A percentile compares a stretch with the other conserved stretches of the same genome.
Evolutionary conservation across 371 early-diverging fungal species (phyloP).

Genomic region (Mortierella sp.): DNA sequence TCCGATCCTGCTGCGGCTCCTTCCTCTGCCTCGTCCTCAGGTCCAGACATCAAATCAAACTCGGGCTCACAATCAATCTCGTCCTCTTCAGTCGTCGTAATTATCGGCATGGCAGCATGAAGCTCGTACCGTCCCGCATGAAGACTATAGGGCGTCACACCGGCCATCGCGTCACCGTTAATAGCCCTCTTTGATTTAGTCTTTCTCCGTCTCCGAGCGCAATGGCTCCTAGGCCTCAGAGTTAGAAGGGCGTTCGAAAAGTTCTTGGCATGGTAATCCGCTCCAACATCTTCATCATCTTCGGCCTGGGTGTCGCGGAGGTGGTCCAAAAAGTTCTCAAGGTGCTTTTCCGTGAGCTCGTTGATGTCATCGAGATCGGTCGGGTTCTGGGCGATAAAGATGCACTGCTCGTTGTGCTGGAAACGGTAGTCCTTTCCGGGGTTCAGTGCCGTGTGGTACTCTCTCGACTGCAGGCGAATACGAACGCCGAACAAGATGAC

Average conservation of each 20-base stretch:
- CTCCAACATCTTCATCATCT: constrained; percentile 30
- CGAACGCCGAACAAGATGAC: constrained; percentile 77
- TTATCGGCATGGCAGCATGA: constrained; percentile 31
- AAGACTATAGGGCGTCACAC: constrained; percentile 19
- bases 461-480: constrained; percentile 57
- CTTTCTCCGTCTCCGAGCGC: constrained; percentile 24
- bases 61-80: constrained; percentile 57
- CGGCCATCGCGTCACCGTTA: neutral
- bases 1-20: constrained; percentile 9
- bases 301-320: constrained; percentile 39
- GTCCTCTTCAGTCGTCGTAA: constrained; percentile 37
- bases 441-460: constrained; percentile 68
- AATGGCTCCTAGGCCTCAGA: constrained; percentile 14
- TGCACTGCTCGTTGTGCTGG: constrained; percentile 69
- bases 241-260: constrained; percentile 41
- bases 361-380: constrained; percentile 68
- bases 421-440: constrained; percentile 75
- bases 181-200: constrained; percentile 8
- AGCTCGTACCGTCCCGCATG: constrained; percentile 27
- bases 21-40: constrained; percentile 29
- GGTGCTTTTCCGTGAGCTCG: constrained; percentile 37
- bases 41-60: constrained; percentile 38
- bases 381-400: constrained; percentile 77
- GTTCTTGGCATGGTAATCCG: constrained; percentile 51
- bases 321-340: constrained; percentile 43